A percentile compares a stretch with the other conserved stretches of the same genome.
phyloP scores from a whole-genome alignment of 176 grass and related monocot genomes.

The Hyparrhenia diplandra region DNA sequence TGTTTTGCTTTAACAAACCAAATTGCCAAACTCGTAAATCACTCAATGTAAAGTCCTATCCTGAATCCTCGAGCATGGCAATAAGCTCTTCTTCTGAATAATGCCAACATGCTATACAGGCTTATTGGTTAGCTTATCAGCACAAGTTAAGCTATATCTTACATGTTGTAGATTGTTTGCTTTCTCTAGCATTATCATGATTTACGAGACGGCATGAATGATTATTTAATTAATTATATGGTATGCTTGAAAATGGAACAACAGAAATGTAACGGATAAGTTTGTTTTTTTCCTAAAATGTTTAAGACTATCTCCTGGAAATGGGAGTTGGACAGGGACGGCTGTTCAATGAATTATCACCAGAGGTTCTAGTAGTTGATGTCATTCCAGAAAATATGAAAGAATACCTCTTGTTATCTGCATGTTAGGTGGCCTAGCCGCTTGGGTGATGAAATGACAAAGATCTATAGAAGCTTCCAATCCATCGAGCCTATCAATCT shows the following conservation, averaged over 20 bases:
- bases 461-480: conserved; percentile 44
- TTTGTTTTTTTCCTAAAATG: neutral
- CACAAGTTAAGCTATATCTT: neutral
- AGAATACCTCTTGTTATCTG: conserved; percentile 26
- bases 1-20: conserved; percentile 5
- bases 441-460: conserved; percentile 43
- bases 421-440: conserved; percentile 45
- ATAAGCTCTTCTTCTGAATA: conserved; percentile 2
- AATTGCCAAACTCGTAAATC: neutral
- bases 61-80: neutral
- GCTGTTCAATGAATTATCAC: conserved; percentile 15
- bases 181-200: conserved; percentile 2
- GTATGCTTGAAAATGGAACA: conserved; percentile 39
- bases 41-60: conserved; percentile 11
- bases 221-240: conserved; percentile 26
- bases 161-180: conserved; percentile 22
- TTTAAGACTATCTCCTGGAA: conserved; percentile 21
- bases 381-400: conserved; percentile 23
- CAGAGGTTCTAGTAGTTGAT: conserved; percentile 24
- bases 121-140: neutral
- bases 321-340: conserved; percentile 25
- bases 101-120: neutral
- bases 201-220: neutral
- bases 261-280: conserved; percentile 19
- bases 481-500: conserved; percentile 35